Evolutionary conservation across 768 basidiomycete species (phyloP).

Genomic region (Pleurotus eryngii): DNA sequence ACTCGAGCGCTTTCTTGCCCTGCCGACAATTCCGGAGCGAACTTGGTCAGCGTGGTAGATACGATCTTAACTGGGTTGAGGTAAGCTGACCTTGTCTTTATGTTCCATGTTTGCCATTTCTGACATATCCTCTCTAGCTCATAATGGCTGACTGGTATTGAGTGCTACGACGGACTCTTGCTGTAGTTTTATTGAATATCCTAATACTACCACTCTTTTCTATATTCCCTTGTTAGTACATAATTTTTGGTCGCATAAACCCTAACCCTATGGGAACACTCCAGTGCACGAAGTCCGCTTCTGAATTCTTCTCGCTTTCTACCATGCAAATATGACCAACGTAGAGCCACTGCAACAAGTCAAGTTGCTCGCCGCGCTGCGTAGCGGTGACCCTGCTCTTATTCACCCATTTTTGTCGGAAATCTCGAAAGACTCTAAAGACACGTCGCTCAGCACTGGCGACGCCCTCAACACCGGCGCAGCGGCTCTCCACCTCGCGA

Average conservation of each 20-base stretch:
- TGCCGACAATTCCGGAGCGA: neutral
- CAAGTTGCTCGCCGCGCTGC: constrained; percentile 58
- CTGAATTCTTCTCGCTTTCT: neutral
- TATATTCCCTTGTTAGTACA: no score
- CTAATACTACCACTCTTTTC: no score
- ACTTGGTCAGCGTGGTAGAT: neutral
- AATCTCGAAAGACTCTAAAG: constrained; percentile 63
- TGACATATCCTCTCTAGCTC: no score
- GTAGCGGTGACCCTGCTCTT: constrained; percentile 67
- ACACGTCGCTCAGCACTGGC: constrained; percentile 32
- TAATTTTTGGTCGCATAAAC: neutral
- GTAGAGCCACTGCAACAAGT: constrained; percentile 58
- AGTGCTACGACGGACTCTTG: no score
- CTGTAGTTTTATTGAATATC: no score
- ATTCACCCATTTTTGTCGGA: constrained; percentile 84
- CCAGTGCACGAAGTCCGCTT: neutral
- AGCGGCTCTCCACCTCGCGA: constrained; percentile 75
- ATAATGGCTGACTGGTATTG: no score
- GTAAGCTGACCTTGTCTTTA: neutral
- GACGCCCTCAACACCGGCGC: constrained; percentile 59
- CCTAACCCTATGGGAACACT: neutral
- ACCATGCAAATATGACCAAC: neutral
- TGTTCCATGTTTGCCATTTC: no score
- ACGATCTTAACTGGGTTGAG: neutral
- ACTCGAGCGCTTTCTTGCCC: neutral